Base-by-base conservation (phyloP, 495 filamentous ascomycete species). In the Xylaria flabelliformis region DNA sequence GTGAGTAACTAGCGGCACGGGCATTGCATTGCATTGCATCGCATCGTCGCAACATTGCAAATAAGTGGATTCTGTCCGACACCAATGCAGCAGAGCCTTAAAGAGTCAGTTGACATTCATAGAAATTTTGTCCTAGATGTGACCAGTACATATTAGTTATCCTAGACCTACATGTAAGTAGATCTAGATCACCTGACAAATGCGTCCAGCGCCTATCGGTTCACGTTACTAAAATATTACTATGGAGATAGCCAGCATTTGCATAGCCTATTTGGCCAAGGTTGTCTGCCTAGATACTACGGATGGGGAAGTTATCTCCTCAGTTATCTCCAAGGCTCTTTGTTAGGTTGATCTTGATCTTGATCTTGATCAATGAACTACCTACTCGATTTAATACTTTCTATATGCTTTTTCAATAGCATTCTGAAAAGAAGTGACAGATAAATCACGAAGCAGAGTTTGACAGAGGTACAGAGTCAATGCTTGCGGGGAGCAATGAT, bases 141-240 rank as follows among this genome's bases (percentile, higher is more conserved):
- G 32, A 59, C 5, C 2, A 12, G 5, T 59, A 34, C 15, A n/a
- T 26, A 59, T 21, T 3, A 2, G 4, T 21, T 19, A 61, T 12
- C 17, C 56, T 12, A 10, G 34, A 61, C 19, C 32, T 13, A 39
- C 36, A 39, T 39, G 39, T 13, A 29, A 1, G 1, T 29, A 61
- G 58, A 21, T 36, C 56, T 39, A 36, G 21, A 44, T 64, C 61
- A 64, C 61, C n/a, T 64, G 13, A 44, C 39, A 64, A 44, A 64
- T 44, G 26, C 12, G 10, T 3, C 24, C 24, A 7, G 13, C 62
- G 26, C 8, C 42, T 36, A 48, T 51, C 63, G 44, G 15, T 17
- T 50, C 24, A 65, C 34, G 3, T 44, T 7, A 15, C 63, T 50
- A 26, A 32, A 48, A 24, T 51, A 65, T n/a, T 32, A 65, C 42